Conservation (phyloP, 2,329 filamentous ascomycete species). For the Acrocalymma vagum region DNA sequence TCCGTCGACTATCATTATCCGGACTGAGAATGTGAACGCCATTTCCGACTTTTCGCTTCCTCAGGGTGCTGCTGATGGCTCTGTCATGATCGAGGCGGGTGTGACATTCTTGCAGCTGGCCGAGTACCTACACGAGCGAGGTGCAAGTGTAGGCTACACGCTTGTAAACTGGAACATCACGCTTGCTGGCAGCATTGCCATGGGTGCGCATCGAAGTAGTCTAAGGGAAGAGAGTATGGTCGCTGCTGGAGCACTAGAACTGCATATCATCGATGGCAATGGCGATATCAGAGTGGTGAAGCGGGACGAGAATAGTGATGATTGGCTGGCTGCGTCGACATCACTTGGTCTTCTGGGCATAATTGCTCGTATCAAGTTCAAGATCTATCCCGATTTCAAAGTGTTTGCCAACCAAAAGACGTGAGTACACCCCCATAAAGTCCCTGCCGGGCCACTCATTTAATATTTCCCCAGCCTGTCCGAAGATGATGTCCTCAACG, state of each 20-base stretch:
- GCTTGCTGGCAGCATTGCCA: conserved; percentile 60
- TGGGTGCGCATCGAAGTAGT: conserved; percentile 61
- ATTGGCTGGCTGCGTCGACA: conserved; percentile 62
- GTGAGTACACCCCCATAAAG: conserved; percentile 50
- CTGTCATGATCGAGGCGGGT: conserved; percentile 61
- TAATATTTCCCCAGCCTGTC: conserved; percentile 22
- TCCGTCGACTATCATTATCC: conserved; percentile 56
- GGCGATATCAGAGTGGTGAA: conserved; percentile 55
- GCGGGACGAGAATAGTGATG: conserved; percentile 54
- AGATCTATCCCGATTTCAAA: conserved; percentile 61
- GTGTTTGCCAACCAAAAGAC: conserved; percentile 60
- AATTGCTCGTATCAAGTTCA: conserved; percentile 59
- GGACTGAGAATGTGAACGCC: conserved; percentile 54
- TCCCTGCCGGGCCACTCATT: neutral
- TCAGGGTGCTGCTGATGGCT: conserved; percentile 43
- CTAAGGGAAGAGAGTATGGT: conserved; percentile 61
- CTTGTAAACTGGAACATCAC: conserved; percentile 65
- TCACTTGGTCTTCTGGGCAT: conserved; percentile 59
- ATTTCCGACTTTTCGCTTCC: conserved; percentile 56
- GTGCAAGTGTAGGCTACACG: conserved; percentile 59
- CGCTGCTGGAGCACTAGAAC: conserved; percentile 56
- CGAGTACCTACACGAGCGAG: conserved; percentile 57
- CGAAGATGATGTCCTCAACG: conserved; percentile 59
- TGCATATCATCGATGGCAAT: conserved; percentile 61
- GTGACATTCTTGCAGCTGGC: conserved; percentile 60